Evolutionary conservation across 305 asterid species (phyloP), one percentile per base, ranked within the genome.

Genomic region (Lippia alba): DNA sequence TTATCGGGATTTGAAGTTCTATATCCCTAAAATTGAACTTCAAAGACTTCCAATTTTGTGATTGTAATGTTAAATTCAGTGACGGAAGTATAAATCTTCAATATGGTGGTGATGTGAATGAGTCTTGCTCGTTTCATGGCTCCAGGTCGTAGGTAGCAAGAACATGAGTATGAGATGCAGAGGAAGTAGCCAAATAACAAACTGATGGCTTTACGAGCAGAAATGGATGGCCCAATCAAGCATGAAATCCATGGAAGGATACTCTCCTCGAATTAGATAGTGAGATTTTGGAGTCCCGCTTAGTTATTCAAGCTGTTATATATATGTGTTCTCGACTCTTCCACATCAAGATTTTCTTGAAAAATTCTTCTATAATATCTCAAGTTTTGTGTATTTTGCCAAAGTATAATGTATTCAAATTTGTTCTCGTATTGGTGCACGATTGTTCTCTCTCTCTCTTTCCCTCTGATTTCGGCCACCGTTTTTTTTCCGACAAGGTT

Each of bases 161-260:
- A 34, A 14, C 40, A 34, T 34, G 40, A 34, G 40, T 34, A 6
- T 34, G n/a, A n/a, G 40, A 34, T 34, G 40, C 40, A 3, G 40
- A 34, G 40, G 6, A 34, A 34, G 40, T 34, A 34, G 40, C 40
- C 6, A 34, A 34, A 34, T 34, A 34, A 6, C n/a, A 94, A 94
- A 64, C 83, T 91, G 71, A 84, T 94, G 89, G 78, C 91, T 53
- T 83, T 91, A 71, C 96, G 99, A 4, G 97, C 97, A 19, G 94
- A 94, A 81, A 71, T 94, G 78, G 99, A 91, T 76, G 97, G 97
- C 73, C 93, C 92, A 17, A 89, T 91, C 59, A 94, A 88, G 81
- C 77, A 94, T 67, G 97, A 91, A 83, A 73, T 85, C 74, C 96
- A 94, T 76, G 99, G 97, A 44, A 94, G 91, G 96, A 97, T 94